These are phyloP conservation scores for Ascosphaera aggregata DNA, from an alignment of 2,329 filamentous ascomycete species.

Conservation along the genomic window DNA sequence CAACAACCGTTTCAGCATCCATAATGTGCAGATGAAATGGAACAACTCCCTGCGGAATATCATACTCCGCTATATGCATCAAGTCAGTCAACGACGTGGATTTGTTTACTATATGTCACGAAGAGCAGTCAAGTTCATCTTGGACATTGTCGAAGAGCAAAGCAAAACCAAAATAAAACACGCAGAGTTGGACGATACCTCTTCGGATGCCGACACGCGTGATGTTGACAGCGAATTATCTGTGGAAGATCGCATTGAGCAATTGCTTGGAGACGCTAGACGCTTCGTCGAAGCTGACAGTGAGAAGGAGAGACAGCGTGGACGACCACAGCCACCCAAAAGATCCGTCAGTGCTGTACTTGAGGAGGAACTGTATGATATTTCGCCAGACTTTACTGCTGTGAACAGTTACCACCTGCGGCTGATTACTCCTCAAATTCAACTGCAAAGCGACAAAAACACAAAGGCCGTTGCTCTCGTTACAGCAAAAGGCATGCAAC, in stretches of 20 bases:
- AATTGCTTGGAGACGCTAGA: conserved; percentile 63
- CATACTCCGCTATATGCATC: conserved; percentile 88
- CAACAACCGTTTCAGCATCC: conserved; percentile 93
- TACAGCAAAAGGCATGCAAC: conserved; percentile 90
- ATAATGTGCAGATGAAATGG: conserved; percentile 97
- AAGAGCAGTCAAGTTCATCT: conserved; percentile 87
- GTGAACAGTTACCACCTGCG: conserved; percentile 90
- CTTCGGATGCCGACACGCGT: conserved; percentile 8
- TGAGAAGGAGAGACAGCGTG: conserved; percentile 14
- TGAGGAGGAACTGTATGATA: conserved; percentile 41
- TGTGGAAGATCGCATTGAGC: conserved; percentile 65
- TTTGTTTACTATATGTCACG: conserved; percentile 97
- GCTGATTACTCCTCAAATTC: conserved; percentile 90
- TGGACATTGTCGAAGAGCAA: conserved; percentile 93
- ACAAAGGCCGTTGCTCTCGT: conserved; percentile 91
- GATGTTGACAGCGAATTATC: conserved; percentile 38
- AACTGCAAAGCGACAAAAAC: conserved; percentile 96
- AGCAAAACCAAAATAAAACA: conserved; percentile 39
- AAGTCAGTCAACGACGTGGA: conserved; percentile 83
- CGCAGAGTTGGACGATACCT: conserved; percentile 12
- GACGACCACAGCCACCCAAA: conserved; percentile 12
- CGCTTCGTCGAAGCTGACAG: conserved; percentile 58
- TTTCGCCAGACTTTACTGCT: conserved; percentile 67
- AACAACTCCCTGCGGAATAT: conserved; percentile 92
- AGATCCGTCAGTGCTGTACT: conserved; percentile 8